These are phyloP conservation scores for Aspergillus chevalieri DNA, from an alignment of 2,329 filamentous ascomycete genomes.

Conservation along the genomic window DNA sequence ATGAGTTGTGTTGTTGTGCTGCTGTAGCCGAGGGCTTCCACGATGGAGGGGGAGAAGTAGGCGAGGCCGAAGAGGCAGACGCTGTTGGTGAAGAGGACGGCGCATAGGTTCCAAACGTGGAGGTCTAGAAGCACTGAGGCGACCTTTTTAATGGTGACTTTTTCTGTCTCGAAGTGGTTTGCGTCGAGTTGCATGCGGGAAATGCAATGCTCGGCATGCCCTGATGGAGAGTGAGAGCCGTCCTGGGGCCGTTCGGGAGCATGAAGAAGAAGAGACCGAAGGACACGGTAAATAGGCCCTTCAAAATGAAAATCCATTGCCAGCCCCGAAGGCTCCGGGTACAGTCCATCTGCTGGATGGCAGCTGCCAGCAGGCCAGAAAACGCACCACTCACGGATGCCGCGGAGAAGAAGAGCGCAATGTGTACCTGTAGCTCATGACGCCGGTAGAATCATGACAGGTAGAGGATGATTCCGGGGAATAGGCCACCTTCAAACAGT, in stretches of 20 bases:
- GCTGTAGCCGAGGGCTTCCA: conserved; percentile 23
- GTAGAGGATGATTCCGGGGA: conserved; percentile 21
- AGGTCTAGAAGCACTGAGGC: conserved; percentile 7
- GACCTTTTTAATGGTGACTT: conserved; percentile 5
- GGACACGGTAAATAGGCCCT: conserved; percentile 15
- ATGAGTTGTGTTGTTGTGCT: conserved; percentile 24
- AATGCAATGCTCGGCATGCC: conserved; percentile 30
- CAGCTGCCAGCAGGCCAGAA: conserved; percentile 41
- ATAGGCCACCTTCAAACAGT: conserved; percentile 60
- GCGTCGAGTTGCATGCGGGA: conserved; percentile 6
- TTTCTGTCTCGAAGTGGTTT: conserved; percentile 9
- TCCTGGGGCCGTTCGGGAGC: conserved; percentile 61
- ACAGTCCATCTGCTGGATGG: too few species aligned
- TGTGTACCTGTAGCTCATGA: conserved; percentile 22
- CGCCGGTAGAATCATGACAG: conserved; percentile 22
- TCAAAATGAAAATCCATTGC: too few species aligned
- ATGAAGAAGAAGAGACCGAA: conserved; percentile 47
- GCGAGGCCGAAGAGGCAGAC: conserved; percentile 14
- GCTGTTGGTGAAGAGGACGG: conserved; percentile 9
- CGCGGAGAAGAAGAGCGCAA: conserved; percentile 24
- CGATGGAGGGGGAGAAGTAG: conserved; percentile 22
- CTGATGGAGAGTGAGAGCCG: conserved; percentile 51
- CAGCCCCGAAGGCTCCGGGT: too few species aligned
- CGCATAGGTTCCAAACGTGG: conserved; percentile 7
- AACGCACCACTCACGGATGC: conserved; percentile 37